phyloP scores from a whole-genome alignment of 495 filamentous ascomycete genomes.

The Penicillium canariense region DNA sequence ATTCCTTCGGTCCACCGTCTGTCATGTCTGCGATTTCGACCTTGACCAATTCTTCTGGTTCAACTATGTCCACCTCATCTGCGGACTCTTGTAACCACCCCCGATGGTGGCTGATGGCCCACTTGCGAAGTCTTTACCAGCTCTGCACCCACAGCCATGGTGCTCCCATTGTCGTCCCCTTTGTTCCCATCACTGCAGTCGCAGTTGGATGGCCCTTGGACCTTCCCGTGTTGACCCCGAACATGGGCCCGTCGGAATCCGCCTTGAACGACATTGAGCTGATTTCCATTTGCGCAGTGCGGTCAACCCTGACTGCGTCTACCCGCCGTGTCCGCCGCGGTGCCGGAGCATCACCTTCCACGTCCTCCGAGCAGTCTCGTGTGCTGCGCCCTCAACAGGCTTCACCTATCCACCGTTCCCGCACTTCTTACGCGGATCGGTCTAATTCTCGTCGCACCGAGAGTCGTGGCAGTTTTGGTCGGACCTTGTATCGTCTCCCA shows the following conservation, averaged over 20 bases:
- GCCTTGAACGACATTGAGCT: slow-evolving; percentile 2
- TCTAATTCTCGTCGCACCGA: slow-evolving; percentile 30
- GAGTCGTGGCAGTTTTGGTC: slow-evolving; percentile 29
- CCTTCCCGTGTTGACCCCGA: not conserved
- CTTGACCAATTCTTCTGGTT: not conserved
- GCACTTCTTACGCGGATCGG: slow-evolving; percentile 28
- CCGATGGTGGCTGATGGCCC: not conserved
- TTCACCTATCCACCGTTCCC: slow-evolving; percentile 12
- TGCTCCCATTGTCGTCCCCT: not conserved
- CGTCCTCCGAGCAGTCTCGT: not conserved
- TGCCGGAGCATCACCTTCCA: not conserved
- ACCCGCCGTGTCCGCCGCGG: not conserved
- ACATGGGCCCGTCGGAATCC: not conserved
- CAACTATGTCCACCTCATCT: not conserved
- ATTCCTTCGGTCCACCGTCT: not conserved
- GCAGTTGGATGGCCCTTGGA: not conserved
- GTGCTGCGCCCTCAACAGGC: slow-evolving; percentile 7
- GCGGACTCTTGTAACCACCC: not conserved
- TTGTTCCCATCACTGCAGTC: not conserved
- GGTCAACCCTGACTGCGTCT: not conserved
- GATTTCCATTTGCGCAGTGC: not conserved
- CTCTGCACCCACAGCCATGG: not conserved
- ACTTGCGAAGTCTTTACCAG: not conserved
- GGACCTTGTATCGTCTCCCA: slow-evolving; percentile 38
- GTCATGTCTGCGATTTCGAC: not conserved